Evolutionary conservation across 306 rosid species (phyloP).

Genomic region (Delonix regia): DNA sequence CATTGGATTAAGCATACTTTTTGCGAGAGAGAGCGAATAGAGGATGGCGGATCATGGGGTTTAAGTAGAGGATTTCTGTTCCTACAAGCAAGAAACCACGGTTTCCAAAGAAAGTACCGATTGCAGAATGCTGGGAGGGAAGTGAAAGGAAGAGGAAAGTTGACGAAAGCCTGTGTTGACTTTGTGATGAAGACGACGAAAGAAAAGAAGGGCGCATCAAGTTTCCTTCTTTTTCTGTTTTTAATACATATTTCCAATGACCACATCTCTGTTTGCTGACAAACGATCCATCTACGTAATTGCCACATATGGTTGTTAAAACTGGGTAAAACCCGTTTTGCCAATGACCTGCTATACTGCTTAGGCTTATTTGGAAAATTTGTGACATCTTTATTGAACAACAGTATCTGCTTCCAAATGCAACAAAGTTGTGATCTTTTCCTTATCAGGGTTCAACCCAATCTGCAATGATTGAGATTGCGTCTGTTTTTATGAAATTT

Average conservation of each 20-base stretch:
- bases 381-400: neutral
- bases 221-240: neutral
- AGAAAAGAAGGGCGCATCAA: slow-evolving; percentile 9
- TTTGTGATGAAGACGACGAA: slow-evolving; percentile 8
- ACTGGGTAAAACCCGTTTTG: neutral
- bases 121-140: neutral
- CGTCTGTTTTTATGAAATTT: neutral
- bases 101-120: slow-evolving; percentile 14
- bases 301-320: neutral
- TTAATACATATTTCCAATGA: neutral
- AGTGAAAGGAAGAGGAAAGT: slow-evolving; percentile 51
- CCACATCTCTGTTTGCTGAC: neutral
- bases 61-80: neutral
- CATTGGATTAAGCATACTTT: slow-evolving; percentile 17
- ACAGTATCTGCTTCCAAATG: neutral
- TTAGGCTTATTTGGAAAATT: neutral
- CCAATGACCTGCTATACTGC: neutral
- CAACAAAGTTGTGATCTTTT: neutral
- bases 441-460: no score
- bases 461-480: neutral
- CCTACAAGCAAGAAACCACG: neutral
- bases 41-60: slow-evolving; percentile 25
- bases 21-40: neutral
- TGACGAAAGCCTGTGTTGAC: slow-evolving; percentile 57
- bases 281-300: neutral